Evolutionary conservation across 176 grass and related monocot species (phyloP), one percentile per base, ranked within the genome.

Genomic region (Rhipidocladum racemiflorum): DNA sequence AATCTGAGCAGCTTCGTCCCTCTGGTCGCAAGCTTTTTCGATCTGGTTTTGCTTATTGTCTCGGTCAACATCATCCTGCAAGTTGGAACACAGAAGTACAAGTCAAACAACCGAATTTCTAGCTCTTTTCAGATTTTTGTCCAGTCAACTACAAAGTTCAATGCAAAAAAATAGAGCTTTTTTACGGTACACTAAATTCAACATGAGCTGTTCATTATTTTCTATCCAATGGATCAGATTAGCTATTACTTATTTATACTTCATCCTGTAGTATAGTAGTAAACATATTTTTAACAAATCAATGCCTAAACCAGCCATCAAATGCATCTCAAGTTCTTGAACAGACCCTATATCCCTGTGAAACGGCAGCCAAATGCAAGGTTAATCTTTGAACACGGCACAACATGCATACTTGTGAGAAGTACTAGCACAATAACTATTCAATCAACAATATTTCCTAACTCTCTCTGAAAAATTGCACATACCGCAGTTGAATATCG

Each of bases 401-500:
- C 0, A 54, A 24, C 15, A 15, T 68, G 48, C 23, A 55, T 67
- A 27, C 14, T 16, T 53, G 48, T 54, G 30, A 13, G 55, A 82
- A 77, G 55, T 6, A 48, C 42, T 36, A 51, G 59, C 44, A 29
- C 43, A 61, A 50, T 14, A 82, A 23, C 43, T 46, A 68, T 25
- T 62, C 10, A 70, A 43, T 76, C 79, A 35, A 15, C 32, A 64
- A 16, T 1, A n/a, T 35, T 62, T 43, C 1, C 42, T 61, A 73
- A 48, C 53, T 50, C 9, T 83, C 53, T 50, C 9, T 83, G 65
- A 79, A 70, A 28, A 32, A 40, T 36, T 35, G 38, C 40, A 24
- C 63, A 66, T 95, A 98, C 95, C 79, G 0, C 32, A 49, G 57
- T 81, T 53, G 82, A 81, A 78, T 75, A 55, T 39, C 32, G 56